Base-by-base conservation (phyloP, 768 basidiomycete species). In the Auricularia heimuer region DNA sequence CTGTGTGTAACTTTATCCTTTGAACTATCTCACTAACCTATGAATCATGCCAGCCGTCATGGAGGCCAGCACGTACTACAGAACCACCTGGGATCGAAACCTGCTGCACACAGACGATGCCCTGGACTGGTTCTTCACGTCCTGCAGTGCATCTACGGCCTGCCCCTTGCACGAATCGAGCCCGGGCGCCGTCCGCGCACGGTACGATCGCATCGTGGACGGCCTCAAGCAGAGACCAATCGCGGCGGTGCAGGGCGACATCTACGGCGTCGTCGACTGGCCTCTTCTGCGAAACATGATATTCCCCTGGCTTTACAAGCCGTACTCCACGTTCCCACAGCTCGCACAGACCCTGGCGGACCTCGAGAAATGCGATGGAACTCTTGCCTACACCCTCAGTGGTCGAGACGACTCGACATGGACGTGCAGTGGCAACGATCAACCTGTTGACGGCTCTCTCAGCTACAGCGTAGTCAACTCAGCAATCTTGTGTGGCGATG, bases 161-260 rank as follows among this genome's bases (percentile, higher is more conserved):
- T 81, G 80, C 66, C 60, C 76, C 3, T 79, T 81, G 70, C 78
- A 75, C 68, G 75, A 78, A 8, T 71, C 77, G 0, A 74, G 74
- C 1, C 68, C 80, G 0, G 68, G 69, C 0, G 71, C 73, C 2
- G 76, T 81, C 24, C 66, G 70, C 2, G 69, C 69, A 11, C 80
- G 80, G 45, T 69, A 80, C 3, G 76, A 76, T 1, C 63, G 63
- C 1, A 66, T 81, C 1, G 77, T 75, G 61, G 71, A 73, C 1
- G 64, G 70, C n/a, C 63, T 81, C 1, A 71, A 71, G 10, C 54
- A 64, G 0, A 69, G 68, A 0, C 80, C 81, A 0, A 58, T 79
- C 1, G 75, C 79, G 0, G 73, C 80, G 37, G 69, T 67, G 39
- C 72, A 73, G 0, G 44, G 66, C 0, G 67, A 63, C 0, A 69